Base-by-base conservation (phyloP, 2,329 filamentous ascomycete genomes). In the Pseudopithomyces chartarum region DNA sequence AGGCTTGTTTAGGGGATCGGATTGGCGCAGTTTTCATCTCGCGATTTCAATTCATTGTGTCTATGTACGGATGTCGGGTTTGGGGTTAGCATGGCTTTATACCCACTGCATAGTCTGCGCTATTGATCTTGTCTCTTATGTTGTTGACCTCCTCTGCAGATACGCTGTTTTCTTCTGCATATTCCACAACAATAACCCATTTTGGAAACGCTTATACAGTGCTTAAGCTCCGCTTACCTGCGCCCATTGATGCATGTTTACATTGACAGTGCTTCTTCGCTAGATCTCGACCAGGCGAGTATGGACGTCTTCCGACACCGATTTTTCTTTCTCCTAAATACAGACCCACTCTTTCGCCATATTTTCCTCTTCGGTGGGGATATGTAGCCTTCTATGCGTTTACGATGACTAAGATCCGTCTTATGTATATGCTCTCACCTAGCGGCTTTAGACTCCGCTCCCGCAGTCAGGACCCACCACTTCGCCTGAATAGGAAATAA, bases 71-170 rank as follows among this genome's bases (percentile, higher is more conserved):
- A 45, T 23, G 46, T 48, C 32, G 29, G 51, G 47, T 60, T 52
- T 52, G 45, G 42, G 42, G 43, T 46, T 55, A 57, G 59, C 56
- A 65, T 62, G 58, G 63, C 54, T 65, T 49, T 65, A 65, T 65
- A 65, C 62, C 62, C 62, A 64, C 55, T 54, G 57, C 56, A 57
- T 60, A 63, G 56, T 62, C 57, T 52, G 45, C 42, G 36, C 40
- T 57, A 39, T 52, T 19, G 19, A 53, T 32, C 17, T 34, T 32
- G 43, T 47, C 38, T 55, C 52, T 29, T 55, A 20, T 52, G 52
- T 55, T 38, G 15, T 49, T 43, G 33, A 20, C 15, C n/a, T 45
- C 38, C 22, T 38, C 11, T 17, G n/a, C 23, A 36, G 32, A 13
- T 23, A 3, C 19, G 2, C 20, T 12, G 22, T n/a, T 11, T 6